Base-by-base conservation (phyloP, 331 rosid species). In the Cydonia oblonga region DNA sequence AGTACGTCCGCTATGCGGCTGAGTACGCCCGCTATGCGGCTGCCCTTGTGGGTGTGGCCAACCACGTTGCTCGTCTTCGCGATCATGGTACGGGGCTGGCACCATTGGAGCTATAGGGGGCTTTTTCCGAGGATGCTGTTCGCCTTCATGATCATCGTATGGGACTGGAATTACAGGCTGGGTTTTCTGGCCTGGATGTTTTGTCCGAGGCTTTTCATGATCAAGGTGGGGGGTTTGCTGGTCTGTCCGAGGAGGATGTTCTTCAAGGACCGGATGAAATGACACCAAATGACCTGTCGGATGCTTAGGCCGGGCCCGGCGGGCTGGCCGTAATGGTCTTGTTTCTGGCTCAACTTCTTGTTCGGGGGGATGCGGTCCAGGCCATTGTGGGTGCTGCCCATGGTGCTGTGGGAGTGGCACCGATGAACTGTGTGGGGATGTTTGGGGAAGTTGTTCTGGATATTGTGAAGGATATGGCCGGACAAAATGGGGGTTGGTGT, bases 401-500 rank as follows among this genome's bases (percentile, higher is more conserved):
- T 14, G 64, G 15, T 32, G 75, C n/a, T 10, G 81, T 6, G 29
- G 80, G 20, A 11, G 68, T 25, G 69, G 74, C 61, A 44, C 65
- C 0, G 5, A 46, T 6, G 68, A 32, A 51, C 53, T 64, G 2
- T 19, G 57, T 22, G 64, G 76, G 13, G 44, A 30, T 6, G 44
- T 38, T 23, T 60, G 13, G 67, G 16, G 19, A 49, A 4, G 73
- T 70, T 69, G 75, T 70, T 61, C 81, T 28, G 12, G 79, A 57
- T n/a, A 33, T 49, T 49, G 54, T 49, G 54, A 49, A 0, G 54
- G 54, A 49, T 16, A 49, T 23, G 96, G 81, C 56, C 81, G 71
- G 25, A 68, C 54, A 57, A 87, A 91, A 80, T 91, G 88, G 51
- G 93, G 97, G 75, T 91, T 91, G 76, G 82, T 80, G 72, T 91